These are phyloP conservation scores for Trametes villosa DNA, from an alignment of 768 basidiomycete genomes.

Conservation along the genomic window DNA sequence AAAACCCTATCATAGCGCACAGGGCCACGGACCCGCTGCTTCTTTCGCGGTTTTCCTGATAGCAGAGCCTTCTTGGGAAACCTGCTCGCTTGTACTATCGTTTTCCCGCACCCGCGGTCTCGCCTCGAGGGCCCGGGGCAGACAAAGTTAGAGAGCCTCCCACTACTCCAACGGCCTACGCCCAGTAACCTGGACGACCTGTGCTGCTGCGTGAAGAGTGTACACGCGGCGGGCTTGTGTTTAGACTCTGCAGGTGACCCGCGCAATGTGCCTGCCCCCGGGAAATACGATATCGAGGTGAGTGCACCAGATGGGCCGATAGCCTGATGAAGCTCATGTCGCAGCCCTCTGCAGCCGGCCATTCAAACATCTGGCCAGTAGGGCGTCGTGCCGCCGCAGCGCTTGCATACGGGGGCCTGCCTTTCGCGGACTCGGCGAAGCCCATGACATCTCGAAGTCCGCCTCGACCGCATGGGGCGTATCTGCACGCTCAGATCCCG, in stretches of 20 bases:
- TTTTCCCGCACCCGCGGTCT: neutral
- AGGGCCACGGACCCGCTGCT: neutral
- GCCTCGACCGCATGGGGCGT: conserved; percentile 14
- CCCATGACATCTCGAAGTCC: neutral
- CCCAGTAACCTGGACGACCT: neutral
- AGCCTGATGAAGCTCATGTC: conserved; percentile 11
- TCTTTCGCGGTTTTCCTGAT: neutral
- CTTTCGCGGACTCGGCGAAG: conserved; percentile 1
- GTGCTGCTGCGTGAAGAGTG: too few species aligned
- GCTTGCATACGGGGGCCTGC: neutral
- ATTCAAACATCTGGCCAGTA: conserved; percentile 1
- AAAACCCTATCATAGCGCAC: conserved; percentile 13
- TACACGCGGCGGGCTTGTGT: too few species aligned
- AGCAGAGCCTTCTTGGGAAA: conserved; percentile 1
- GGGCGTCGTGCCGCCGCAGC: conserved; percentile 2
- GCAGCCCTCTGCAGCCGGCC: conserved; percentile 7
- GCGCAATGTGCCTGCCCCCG: conserved; percentile 4
- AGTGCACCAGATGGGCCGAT: conserved; percentile 4
- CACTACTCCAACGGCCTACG: neutral
- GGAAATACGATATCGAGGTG: conserved; percentile 1
- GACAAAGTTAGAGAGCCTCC: neutral
- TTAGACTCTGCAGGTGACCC: neutral
- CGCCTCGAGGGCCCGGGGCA: neutral
- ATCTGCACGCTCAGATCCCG: conserved; percentile 6
- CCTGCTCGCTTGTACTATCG: neutral